phyloP scores from a whole-genome alignment of 495 filamentous ascomycete species.

The Hypoxylon fuscum region DNA sequence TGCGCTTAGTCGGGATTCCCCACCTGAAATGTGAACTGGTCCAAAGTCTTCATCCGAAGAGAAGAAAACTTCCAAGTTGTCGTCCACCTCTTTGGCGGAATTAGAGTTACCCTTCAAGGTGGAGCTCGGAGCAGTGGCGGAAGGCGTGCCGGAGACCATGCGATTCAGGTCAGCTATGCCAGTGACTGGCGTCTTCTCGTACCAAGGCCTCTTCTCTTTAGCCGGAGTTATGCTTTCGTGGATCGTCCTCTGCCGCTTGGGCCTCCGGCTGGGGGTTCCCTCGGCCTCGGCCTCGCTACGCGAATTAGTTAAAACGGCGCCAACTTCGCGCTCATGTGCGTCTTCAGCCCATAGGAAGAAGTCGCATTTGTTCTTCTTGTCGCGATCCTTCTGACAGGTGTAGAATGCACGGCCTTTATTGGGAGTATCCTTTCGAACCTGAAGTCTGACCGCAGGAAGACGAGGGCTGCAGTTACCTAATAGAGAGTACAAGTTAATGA shows the following conservation, averaged over 20 bases:
- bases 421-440: constrained; percentile 70
- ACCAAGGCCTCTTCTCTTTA: constrained; percentile 37
- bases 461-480: constrained; percentile 71
- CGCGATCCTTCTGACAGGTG: constrained; percentile 65
- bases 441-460: constrained; percentile 65
- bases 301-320: constrained; percentile 58
- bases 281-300: constrained; percentile 40
- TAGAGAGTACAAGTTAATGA: constrained; percentile 9
- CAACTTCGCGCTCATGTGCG: constrained; percentile 65
- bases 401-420: constrained; percentile 77
- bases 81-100: constrained; percentile 4
- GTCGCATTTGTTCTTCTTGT: constrained; percentile 59
- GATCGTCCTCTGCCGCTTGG: constrained; percentile 37
- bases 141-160: constrained; percentile 15
- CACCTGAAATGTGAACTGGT: background rate
- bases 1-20: background rate
- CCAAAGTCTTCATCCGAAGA: constrained; percentile 33
- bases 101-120: constrained; percentile 2
- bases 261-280: constrained; percentile 14
- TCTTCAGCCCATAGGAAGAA: constrained; percentile 79
- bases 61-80: constrained; percentile 9
- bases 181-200: constrained; percentile 14
- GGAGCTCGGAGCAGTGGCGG: constrained; percentile 13
- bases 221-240: constrained; percentile 37
- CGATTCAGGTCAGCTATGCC: constrained; percentile 30